These are phyloP conservation scores for Pyrus betulifolia DNA, from an alignment of 306 rosid genomes.

Conservation along the genomic window DNA sequence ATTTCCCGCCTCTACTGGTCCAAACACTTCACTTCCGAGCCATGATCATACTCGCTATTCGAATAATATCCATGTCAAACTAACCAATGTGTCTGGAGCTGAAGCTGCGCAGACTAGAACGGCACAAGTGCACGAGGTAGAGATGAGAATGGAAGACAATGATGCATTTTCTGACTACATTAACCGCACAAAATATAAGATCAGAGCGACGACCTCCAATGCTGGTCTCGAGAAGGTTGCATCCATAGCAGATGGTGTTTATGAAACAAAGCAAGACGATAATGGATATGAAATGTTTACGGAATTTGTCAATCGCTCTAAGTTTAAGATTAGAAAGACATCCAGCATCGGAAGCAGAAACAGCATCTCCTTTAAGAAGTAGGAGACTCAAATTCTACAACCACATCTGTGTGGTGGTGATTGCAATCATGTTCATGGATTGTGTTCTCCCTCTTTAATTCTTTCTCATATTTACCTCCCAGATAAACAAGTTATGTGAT, in stretches of 20 bases:
- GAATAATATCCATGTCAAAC: not conserved
- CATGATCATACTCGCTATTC: not conserved
- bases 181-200: not conserved
- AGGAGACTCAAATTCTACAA: not conserved
- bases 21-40: not conserved
- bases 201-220: conserved; percentile 14
- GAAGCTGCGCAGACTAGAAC: not conserved
- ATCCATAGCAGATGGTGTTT: conserved; percentile 2
- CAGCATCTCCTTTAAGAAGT: conserved; percentile 15
- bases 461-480: not conserved
- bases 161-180: conserved; percentile 24
- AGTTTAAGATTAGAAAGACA: conserved; percentile 18
- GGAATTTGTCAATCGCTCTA: conserved; percentile 18
- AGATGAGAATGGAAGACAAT: not conserved
- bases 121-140: not conserved
- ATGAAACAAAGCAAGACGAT: conserved; percentile 7
- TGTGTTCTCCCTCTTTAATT: not conserved
- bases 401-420: not conserved
- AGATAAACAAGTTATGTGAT: not conserved
- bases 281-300: conserved; percentile 5
- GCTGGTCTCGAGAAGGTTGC: conserved; percentile 1
- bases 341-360: conserved; percentile 19
- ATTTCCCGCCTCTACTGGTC: not conserved
- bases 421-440: not conserved
- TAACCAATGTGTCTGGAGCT: not conserved